Conservation (phyloP, 176 grass and related monocot genomes). For the Oryza punctata region DNA sequence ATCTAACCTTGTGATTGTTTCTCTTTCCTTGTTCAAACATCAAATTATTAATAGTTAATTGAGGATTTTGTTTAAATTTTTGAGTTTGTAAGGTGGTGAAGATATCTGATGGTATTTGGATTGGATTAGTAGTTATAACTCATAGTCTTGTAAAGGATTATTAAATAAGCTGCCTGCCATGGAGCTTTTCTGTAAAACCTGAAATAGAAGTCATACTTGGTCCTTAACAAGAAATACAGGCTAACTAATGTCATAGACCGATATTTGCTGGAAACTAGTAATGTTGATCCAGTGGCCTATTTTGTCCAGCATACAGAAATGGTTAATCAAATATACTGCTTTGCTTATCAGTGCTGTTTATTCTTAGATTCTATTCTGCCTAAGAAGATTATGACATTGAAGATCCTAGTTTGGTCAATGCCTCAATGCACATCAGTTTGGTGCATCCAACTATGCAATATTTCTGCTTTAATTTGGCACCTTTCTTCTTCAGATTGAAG, state of each 20-base stretch:
- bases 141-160: not conserved
- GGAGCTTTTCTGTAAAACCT: not conserved
- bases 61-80: not conserved
- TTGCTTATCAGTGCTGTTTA: not conserved
- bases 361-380: not conserved
- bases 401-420: not conserved
- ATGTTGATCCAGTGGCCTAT: not conserved
- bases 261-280: not conserved
- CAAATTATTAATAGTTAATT: not conserved
- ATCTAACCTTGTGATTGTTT: not conserved
- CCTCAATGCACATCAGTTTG: not conserved
- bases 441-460: not conserved
- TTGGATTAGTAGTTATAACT: not conserved
- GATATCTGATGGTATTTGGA: not conserved
- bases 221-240: not conserved
- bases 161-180: not conserved
- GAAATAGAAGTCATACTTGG: not conserved
- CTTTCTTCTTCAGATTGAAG: not conserved
- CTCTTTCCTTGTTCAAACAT: not conserved
- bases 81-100: not conserved
- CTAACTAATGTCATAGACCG: not conserved
- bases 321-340: not conserved
- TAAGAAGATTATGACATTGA: not conserved
- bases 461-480: not conserved
- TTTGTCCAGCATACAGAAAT: not conserved